Evolutionary conservation across 768 basidiomycete species (phyloP).

Genomic region (Suillus hirtellus): DNA sequence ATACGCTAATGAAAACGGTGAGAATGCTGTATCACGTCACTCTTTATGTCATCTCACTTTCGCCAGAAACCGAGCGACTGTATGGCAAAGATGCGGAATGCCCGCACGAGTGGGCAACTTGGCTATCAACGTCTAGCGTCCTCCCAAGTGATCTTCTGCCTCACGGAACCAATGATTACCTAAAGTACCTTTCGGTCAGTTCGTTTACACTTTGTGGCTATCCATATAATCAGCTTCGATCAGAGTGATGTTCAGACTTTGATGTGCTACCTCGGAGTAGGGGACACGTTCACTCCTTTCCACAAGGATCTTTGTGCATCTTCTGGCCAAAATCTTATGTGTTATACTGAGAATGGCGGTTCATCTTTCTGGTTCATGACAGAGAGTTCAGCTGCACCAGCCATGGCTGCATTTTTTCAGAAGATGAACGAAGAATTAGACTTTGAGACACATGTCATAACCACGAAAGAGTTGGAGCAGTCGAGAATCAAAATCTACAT

Average conservation of each 20-base stretch:
- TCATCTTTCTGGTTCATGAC: conserved; percentile 92
- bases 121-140: conserved; percentile 48
- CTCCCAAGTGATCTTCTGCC: conserved; percentile 58
- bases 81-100: conserved; percentile 82
- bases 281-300: conserved; percentile 81
- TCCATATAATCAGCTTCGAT: conserved; percentile 10
- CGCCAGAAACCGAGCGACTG: conserved; percentile 55
- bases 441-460: conserved; percentile 68
- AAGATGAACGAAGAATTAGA: conserved; percentile 51
- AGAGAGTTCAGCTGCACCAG: conserved; percentile 52
- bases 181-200: conserved; percentile 51
- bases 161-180: conserved; percentile 54
- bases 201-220: conserved; percentile 34
- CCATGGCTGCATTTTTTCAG: conserved; percentile 60
- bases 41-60: conserved; percentile 2
- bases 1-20: conserved; percentile 43
- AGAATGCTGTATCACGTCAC: conserved; percentile 5
- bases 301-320: conserved; percentile 87
- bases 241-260: conserved; percentile 71
- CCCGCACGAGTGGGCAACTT: conserved; percentile 63
- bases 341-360: conserved; percentile 69
- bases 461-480: conserved; percentile 58
- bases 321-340: conserved; percentile 87
- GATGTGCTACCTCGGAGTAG: conserved; percentile 84
- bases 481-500: conserved; percentile 74